Percentiles rank a stretch among this genome's conserved stretches.
Conservation (phyloP, 441 rosid genomes). For the Gossypium laxum region DNA sequence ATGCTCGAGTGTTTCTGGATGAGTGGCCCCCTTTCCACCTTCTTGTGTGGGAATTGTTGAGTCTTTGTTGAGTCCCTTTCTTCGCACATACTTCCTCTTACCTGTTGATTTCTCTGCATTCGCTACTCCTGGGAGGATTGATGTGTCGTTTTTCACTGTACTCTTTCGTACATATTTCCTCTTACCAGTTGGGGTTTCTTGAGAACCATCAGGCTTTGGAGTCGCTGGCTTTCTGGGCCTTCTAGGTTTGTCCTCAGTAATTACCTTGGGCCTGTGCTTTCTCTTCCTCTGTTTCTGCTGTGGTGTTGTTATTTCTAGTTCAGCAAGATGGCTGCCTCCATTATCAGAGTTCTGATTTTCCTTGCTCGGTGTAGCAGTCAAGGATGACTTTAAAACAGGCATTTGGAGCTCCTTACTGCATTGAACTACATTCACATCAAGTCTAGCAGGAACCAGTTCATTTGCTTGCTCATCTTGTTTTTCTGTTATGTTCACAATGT, state of each 20-base stretch:
- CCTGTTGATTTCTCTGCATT: conserved; percentile 22
- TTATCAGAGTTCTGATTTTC: conserved; percentile 30
- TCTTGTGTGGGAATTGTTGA: conserved; percentile 19
- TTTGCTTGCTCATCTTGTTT: conserved; percentile 21
- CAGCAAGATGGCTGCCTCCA: conserved; percentile 21
- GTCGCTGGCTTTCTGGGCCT: conserved; percentile 25
- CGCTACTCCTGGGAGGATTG: conserved; percentile 24
- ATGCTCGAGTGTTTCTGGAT: conserved; percentile 21
- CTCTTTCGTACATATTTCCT: conserved; percentile 45
- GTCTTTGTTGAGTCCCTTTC: conserved; percentile 26
- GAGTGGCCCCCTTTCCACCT: conserved; percentile 16
- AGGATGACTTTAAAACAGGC: conserved; percentile 21
- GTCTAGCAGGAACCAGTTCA: conserved; percentile 11
- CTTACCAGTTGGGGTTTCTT: conserved; percentile 30
- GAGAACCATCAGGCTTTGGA: conserved; percentile 19
- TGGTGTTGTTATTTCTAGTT: conserved; percentile 47
- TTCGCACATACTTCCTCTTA: conserved; percentile 43
- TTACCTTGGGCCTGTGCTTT: conserved; percentile 81
- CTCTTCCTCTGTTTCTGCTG: conserved; percentile 53
- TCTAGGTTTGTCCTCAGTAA: conserved; percentile 50
- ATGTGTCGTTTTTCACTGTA: conserved; percentile 16
- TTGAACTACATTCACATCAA: conserved; percentile 7
- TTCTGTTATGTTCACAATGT: conserved; percentile 14
- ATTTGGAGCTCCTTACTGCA: conserved; percentile 20
- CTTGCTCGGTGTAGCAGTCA: conserved; percentile 16